Base-by-base conservation (phyloP, 352 stramenopile species). In the Thalassiosira mediterranea region DNA sequence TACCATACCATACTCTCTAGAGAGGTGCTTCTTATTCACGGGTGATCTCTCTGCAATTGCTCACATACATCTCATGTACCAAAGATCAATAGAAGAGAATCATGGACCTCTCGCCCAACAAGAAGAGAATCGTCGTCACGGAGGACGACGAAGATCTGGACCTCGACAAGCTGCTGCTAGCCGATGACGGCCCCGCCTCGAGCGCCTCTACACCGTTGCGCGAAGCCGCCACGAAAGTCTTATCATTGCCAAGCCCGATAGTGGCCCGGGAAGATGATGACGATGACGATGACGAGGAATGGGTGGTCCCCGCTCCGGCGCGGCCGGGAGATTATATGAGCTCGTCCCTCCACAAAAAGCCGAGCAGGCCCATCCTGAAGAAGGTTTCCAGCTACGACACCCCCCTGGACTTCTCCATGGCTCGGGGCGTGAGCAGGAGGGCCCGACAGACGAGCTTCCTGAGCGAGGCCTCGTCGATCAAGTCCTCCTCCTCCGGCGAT, bases 351-450 rank as follows among this genome's bases (percentile, higher is more conserved):
- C 48, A 54, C 28, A 68, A 52, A 23, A 54, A 73, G 29, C 71
- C 71, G 8, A 73, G 61, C 62, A 79, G 73, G 47, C 73, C 71
- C 17, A 79, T 79, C 47, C 61, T 79, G 11, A 79, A 73, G 44
- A 79, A 73, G 54, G 62, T 23, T 11, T 79, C 71, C 37, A 73
- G 61, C 47, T 79, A 73, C 51, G 48, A 53, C 1, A 67, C 53
- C 34, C 63, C 72, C 49, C 34, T 42, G 34, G 34, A 42, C 34
- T 13, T 5, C 5, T 42, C 34, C 34, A 5, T 42, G 34, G 5
- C 34, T 13, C 5, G 13, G 5, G 34, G 34, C 5, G 34, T 42
- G 34, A 13, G 5, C 34, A 42, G 13, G 34, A 42, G 5, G 34
- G 13, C 34, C 34, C 34, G 25, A 28, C 34, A 60, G 51, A 3